Percentiles rank a stretch among this genome's conserved stretches.
phyloP scores from a whole-genome alignment of 2,329 filamentous ascomycete species.

The Curvularia spicifera region DNA sequence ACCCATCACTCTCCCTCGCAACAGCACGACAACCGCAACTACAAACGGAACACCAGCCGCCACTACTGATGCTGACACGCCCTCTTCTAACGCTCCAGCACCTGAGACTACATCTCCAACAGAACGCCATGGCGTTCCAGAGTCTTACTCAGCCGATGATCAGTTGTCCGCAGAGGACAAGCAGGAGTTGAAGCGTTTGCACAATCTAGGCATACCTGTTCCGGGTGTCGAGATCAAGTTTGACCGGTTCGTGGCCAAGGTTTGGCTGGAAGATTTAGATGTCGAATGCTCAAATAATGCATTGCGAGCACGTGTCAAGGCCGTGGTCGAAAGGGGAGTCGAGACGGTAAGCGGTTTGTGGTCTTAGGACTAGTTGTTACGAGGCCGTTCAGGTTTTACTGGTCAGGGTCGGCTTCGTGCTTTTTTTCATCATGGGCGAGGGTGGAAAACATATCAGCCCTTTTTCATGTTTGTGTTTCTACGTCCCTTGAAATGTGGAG shows the following conservation, averaged over 20 bases:
- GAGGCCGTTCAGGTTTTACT: neutral
- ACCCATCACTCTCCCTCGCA: constrained; percentile 72
- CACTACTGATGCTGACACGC: constrained; percentile 4
- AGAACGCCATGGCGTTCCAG: constrained; percentile 20
- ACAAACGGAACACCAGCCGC: constrained; percentile 12
- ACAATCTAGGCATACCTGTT: constrained; percentile 85
- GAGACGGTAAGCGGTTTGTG: constrained; percentile 69
- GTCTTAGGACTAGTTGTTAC: constrained; percentile 10
- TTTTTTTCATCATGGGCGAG: neutral
- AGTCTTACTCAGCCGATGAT: constrained; percentile 5
- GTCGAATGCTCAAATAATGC: constrained; percentile 83
- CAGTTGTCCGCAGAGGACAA: constrained; percentile 32
- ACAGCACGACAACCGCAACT: constrained; percentile 49
- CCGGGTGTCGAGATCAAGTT: constrained; percentile 87
- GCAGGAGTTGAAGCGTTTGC: constrained; percentile 75
- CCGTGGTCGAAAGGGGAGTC: constrained; percentile 86
- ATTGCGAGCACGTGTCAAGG: constrained; percentile 81
- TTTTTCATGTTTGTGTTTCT: neutral
- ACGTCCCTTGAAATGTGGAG: neutral
- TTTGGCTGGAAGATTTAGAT: constrained; percentile 91
- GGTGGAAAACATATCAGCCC: neutral
- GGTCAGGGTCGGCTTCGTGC: neutral
- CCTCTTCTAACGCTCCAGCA: constrained; percentile 1
- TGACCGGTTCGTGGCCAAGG: constrained; percentile 83
- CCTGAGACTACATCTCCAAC: constrained; percentile 5